Evolutionary conservation across 371 early-diverging fungal species (phyloP).

Genomic region (Mucor racemosus): DNA sequence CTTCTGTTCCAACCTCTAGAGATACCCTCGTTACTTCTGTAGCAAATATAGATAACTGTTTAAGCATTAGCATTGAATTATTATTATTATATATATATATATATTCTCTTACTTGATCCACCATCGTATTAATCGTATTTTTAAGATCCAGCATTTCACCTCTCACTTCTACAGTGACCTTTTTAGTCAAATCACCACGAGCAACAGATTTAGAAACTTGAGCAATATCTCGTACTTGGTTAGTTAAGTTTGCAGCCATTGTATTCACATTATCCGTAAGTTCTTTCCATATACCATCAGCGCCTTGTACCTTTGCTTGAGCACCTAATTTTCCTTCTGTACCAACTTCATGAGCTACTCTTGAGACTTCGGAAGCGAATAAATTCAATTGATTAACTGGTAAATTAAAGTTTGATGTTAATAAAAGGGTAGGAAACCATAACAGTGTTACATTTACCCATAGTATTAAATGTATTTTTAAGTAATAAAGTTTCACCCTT

Average conservation of each 20-base stretch:
- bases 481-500: constrained; percentile 66
- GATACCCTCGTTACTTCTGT: constrained; percentile 52
- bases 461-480: constrained; percentile 75
- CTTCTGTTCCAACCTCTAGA: constrained; percentile 39
- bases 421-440: not conserved
- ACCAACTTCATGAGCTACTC: constrained; percentile 55
- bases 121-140: constrained; percentile 70
- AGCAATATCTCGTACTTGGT: constrained; percentile 60
- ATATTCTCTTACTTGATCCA: constrained; percentile 47
- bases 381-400: constrained; percentile 53
- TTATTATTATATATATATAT: constrained; percentile 32
- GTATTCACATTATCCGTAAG: constrained; percentile 69
- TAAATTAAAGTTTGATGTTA: not conserved
- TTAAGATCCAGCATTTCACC: constrained; percentile 69
- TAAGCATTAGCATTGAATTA: too few relatives aligned
- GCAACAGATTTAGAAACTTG: constrained; percentile 61
- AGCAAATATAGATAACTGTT: constrained; percentile 21
- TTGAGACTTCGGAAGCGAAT: constrained; percentile 59
- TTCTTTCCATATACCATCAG: constrained; percentile 71
- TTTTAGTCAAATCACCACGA: constrained; percentile 62
- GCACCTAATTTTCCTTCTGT: constrained; percentile 29
- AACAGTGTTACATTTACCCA: constrained; percentile 55
- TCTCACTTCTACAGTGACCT: constrained; percentile 66
- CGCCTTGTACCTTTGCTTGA: constrained; percentile 52
- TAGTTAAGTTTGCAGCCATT: constrained; percentile 52